A percentile compares a stretch with the other conserved stretches of the same genome.
These are phyloP conservation scores for Poteriospumella lacustris DNA, from an alignment of 108 stramenopile genomes.

Conservation along the genomic window DNA sequence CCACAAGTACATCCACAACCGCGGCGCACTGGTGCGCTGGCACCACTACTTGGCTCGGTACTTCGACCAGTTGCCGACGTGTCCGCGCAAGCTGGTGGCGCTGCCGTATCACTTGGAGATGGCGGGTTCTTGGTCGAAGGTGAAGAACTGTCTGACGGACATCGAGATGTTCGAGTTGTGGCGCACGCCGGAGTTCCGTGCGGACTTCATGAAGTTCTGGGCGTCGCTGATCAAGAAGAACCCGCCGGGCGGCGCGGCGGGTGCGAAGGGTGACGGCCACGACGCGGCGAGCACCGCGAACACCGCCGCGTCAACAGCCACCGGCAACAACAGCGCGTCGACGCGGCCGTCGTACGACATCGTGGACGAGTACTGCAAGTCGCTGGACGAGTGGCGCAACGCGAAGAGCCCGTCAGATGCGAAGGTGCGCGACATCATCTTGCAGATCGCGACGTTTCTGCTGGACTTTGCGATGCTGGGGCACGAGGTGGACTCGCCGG, in stretches of 20 bases:
- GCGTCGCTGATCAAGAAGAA: conserved; percentile 40
- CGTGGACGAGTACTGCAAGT: conserved; percentile 52
- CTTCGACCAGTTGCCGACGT: conserved; percentile 39
- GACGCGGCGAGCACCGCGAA: neutral
- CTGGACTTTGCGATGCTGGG: conserved; percentile 54
- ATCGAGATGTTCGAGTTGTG: conserved; percentile 50
- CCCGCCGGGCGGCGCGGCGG: neutral
- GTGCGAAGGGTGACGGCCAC: neutral
- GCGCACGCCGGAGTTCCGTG: conserved; percentile 48
- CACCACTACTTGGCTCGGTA: conserved; percentile 45
- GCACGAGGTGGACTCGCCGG: conserved; percentile 49
- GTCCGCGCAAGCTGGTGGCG: conserved; percentile 48
- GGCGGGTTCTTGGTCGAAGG: conserved; percentile 48
- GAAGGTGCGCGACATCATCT: conserved; percentile 28
- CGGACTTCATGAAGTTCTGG: conserved; percentile 54
- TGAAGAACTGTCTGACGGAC: conserved; percentile 51
- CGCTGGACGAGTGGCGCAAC: conserved; percentile 44
- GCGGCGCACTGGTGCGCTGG: conserved; percentile 37
- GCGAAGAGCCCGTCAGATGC: conserved; percentile 4
- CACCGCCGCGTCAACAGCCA: neutral
- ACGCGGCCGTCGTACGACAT: conserved; percentile 52
- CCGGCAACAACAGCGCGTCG: neutral
- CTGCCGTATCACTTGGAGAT: conserved; percentile 55
- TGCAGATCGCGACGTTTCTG: conserved; percentile 52
- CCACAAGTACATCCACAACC: conserved; percentile 47